These are phyloP conservation scores for Cladobotryum mycophilum DNA, from an alignment of 2,329 filamentous ascomycete genomes.

Conservation along the genomic window DNA sequence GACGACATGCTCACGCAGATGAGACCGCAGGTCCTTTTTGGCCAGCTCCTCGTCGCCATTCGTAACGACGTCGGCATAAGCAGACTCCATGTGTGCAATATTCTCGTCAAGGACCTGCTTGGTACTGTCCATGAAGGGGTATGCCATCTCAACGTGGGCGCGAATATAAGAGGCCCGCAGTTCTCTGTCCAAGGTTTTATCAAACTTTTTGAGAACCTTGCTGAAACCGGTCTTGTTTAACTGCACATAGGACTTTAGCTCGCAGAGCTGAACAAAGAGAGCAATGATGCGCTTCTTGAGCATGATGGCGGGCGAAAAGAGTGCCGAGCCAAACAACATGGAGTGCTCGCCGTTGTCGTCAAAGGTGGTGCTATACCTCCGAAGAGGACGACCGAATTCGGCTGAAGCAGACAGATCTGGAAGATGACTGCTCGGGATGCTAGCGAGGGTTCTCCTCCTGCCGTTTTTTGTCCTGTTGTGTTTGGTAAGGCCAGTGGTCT, in stretches of 20 bases:
- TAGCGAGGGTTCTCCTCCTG: conserved; percentile 33
- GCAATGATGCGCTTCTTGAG: conserved; percentile 87
- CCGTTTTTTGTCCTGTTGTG: conserved; percentile 35
- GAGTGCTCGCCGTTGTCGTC: conserved; percentile 76
- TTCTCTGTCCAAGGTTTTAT: conserved; percentile 85
- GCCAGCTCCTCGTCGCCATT: conserved; percentile 71
- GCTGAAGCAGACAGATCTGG: conserved; percentile 56
- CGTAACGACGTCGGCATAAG: conserved; percentile 77
- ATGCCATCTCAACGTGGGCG: conserved; percentile 66
- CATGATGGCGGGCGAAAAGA: conserved; percentile 66
- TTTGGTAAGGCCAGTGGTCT: conserved; percentile 49
- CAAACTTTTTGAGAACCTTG: conserved; percentile 97
- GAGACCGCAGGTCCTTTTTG: conserved; percentile 78
- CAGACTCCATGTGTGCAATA: conserved; percentile 67
- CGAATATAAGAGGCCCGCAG: conserved; percentile 73
- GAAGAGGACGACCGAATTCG: conserved; percentile 48
- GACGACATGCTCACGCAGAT: conserved; percentile 92
- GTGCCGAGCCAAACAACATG: conserved; percentile 55
- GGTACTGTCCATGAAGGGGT: conserved; percentile 72
- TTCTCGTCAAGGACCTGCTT: conserved; percentile 64
- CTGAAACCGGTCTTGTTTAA: conserved; percentile 94
- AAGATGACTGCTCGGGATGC: conserved; percentile 26
- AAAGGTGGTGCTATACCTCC: conserved; percentile 60
- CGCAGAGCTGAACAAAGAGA: conserved; percentile 86
- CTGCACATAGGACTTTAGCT: conserved; percentile 92